phyloP scores from a whole-genome alignment of 345 rosid species.

The Draba incana region DNA sequence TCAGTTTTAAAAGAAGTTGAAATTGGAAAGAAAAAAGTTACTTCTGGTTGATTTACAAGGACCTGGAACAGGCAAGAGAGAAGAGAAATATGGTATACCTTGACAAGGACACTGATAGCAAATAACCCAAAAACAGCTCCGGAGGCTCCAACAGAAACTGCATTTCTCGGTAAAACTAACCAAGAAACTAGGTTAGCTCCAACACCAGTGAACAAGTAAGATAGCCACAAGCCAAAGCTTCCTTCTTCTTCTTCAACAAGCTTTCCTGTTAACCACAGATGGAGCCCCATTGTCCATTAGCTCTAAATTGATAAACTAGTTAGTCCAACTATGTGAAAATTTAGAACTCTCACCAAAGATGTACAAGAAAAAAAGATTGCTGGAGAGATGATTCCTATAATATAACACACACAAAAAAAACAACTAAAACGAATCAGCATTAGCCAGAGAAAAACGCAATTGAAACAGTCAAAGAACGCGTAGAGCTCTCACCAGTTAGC shows the following conservation, averaged over 20 bases:
- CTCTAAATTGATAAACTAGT: conserved; percentile 10
- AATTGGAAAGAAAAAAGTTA: neutral
- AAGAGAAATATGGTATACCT: conserved; percentile 47
- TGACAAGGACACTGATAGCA: conserved; percentile 87
- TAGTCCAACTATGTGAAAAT: conserved; percentile 20
- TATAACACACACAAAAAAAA: neutral
- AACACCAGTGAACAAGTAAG: conserved; percentile 76
- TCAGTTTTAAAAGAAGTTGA: conserved; percentile 19
- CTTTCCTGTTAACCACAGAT: conserved; percentile 58
- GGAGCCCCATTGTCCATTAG: conserved; percentile 23
- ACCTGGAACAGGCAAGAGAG: conserved; percentile 4
- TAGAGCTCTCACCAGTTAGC: conserved; percentile 77
- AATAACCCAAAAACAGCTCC: conserved; percentile 95
- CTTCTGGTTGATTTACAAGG: conserved; percentile 18
- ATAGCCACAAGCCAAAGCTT: conserved; percentile 75
- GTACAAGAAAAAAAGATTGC: conserved; percentile 95
- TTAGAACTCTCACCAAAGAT: conserved; percentile 76
- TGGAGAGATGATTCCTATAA: conserved; percentile 91
- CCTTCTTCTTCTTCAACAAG: conserved; percentile 98
- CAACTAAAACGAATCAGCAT: conserved; percentile 15
- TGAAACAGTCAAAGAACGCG: neutral
- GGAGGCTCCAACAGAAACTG: conserved; percentile 91
- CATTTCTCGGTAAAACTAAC: conserved; percentile 88
- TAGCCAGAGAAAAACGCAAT: neutral
- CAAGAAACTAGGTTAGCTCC: conserved; percentile 94